Evolutionary conservation across 192 early-diverging fungal genomes (phyloP).

Genomic region (Geosiphon pyriformis): DNA sequence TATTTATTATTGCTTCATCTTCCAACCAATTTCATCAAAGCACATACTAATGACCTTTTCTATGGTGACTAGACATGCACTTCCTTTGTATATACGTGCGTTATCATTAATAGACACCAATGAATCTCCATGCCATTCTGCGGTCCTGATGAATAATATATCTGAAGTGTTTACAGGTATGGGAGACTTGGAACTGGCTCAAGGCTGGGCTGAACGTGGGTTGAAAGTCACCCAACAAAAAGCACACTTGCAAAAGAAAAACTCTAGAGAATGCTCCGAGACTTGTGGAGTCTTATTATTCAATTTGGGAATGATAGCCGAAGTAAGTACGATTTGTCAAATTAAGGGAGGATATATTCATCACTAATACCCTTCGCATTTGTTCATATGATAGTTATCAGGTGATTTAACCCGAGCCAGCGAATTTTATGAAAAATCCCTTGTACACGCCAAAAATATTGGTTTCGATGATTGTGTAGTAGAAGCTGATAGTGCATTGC

Average conservation of each 20-base stretch:
- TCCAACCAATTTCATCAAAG: neutral
- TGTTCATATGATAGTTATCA: slow-evolving; percentile 16
- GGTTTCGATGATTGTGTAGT: slow-evolving; percentile 14
- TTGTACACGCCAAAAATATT: slow-evolving; percentile 8
- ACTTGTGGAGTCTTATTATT: slow-evolving; percentile 48
- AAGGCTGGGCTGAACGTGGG: slow-evolving; percentile 49
- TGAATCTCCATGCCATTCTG: slow-evolving; percentile 41
- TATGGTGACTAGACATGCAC: slow-evolving; percentile 38
- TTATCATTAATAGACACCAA: slow-evolving; percentile 36
- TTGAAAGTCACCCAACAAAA: slow-evolving; percentile 41
- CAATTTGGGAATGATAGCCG: slow-evolving; percentile 53
- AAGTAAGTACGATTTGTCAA: no score
- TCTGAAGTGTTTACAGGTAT: slow-evolving; percentile 50
- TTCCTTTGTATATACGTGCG: slow-evolving; percentile 51
- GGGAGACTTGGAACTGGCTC: slow-evolving; percentile 45
- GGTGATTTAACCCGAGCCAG: slow-evolving; percentile 15
- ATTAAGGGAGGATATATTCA: no score
- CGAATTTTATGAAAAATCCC: slow-evolving; percentile 21
- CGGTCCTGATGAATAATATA: slow-evolving; percentile 54
- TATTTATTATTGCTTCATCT: slow-evolving; percentile 1
- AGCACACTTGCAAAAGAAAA: slow-evolving; percentile 28
- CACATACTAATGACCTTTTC: neutral
- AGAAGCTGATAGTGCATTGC: slow-evolving; percentile 21
- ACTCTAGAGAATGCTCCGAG: slow-evolving; percentile 43
- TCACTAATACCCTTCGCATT: neutral